Conservation (phyloP, 768 basidiomycete genomes). For the Mycena olivaceomarginata region DNA sequence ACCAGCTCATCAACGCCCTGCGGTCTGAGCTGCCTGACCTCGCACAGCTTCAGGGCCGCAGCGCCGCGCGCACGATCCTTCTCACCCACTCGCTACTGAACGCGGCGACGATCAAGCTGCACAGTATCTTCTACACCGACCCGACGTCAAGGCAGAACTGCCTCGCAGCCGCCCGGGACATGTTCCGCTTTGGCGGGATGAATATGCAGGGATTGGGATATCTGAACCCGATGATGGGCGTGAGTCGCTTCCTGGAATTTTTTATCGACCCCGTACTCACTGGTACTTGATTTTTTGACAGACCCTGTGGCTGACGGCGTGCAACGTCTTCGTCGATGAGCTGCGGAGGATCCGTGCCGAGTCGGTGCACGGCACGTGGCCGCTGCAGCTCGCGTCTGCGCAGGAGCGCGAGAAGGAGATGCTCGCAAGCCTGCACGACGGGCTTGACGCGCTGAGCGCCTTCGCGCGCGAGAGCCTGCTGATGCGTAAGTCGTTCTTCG, state of each 20-base stretch:
- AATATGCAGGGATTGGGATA: conserved; percentile 62
- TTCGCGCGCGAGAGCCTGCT: conserved; percentile 66
- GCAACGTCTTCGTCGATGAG: conserved; percentile 68
- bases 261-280: conserved; percentile 13
- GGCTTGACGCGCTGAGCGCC: conserved; percentile 63
- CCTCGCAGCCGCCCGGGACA: conserved; percentile 64
- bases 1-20: conserved; percentile 66
- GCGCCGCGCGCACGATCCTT: conserved; percentile 61
- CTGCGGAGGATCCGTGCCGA: conserved; percentile 60
- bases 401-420: conserved; percentile 62
- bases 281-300: conserved; percentile 37
- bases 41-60: conserved; percentile 53
- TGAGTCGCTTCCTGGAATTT: conserved; percentile 55
- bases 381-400: conserved; percentile 42
- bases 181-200: conserved; percentile 62
- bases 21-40: conserved; percentile 58
- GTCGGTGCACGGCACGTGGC: conserved; percentile 47
- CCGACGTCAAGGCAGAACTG: conserved; percentile 65
- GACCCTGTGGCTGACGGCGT: conserved; percentile 69
- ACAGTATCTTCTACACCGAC: conserved; percentile 67
- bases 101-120: conserved; percentile 71
- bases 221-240: conserved; percentile 72
- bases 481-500: conserved; percentile 62
- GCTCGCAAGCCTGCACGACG: conserved; percentile 61
- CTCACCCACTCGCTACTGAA: conserved; percentile 70